Evolutionary conservation across 176 grass and related monocot genomes (phyloP).

Genomic region (sorghum (Sorghum bicolor)): DNA sequence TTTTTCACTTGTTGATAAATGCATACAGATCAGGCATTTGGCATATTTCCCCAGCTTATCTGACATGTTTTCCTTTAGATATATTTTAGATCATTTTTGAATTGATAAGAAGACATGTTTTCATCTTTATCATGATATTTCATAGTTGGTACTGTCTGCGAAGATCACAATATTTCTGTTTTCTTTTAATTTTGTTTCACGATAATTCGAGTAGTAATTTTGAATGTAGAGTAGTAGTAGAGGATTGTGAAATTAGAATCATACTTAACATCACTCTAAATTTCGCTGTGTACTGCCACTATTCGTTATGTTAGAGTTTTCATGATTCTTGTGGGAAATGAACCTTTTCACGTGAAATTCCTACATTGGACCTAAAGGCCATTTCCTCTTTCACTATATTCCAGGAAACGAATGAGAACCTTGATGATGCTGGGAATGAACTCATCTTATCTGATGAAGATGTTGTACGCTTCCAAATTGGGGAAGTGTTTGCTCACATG

Average conservation of each 20-base stretch:
- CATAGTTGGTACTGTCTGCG: background rate
- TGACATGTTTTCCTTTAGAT: background rate
- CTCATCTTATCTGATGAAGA: slow-evolving; percentile 95
- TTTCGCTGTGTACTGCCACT: background rate
- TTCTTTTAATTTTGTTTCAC: background rate
- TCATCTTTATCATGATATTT: background rate
- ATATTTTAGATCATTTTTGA: background rate
- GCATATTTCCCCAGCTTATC: background rate
- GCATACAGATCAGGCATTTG: background rate
- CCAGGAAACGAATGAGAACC: slow-evolving; percentile 90
- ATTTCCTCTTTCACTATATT: background rate
- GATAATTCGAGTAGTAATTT: background rate
- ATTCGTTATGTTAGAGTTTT: background rate
- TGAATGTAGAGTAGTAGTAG: background rate
- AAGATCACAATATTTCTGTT: background rate
- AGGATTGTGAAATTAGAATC: background rate
- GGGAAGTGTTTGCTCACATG: slow-evolving; percentile 91
- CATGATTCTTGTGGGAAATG: background rate
- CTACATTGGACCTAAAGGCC: background rate
- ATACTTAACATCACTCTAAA: background rate
- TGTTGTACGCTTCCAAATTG: slow-evolving; percentile 88
- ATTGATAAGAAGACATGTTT: background rate
- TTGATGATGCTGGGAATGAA: slow-evolving; percentile 92
- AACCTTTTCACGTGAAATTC: background rate
- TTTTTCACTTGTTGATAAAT: background rate